Evolutionary conservation across 2,329 filamentous ascomycete genomes (phyloP).

Genomic region (Talaromyces sp.): DNA sequence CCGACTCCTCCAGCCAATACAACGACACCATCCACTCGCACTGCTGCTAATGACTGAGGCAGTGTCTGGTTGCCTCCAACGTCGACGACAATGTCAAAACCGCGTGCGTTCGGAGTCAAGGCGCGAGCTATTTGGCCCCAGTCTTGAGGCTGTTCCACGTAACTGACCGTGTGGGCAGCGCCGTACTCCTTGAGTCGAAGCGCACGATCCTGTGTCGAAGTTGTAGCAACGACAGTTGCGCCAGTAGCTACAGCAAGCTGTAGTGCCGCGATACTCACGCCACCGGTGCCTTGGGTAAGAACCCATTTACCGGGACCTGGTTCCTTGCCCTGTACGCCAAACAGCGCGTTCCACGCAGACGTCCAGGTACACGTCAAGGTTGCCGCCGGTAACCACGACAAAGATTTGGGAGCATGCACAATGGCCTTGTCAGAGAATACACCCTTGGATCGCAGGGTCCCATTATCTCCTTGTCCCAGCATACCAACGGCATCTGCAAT

Average conservation of each 20-base stretch:
- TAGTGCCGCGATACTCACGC: constrained; percentile 49
- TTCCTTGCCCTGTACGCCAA: constrained; percentile 42
- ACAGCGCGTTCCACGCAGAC: constrained; percentile 59
- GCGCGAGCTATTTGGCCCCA: constrained; percentile 37
- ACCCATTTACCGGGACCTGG: constrained; percentile 50
- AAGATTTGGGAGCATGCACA: constrained; percentile 42
- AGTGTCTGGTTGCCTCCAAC: constrained; percentile 40
- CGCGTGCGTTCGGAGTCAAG: constrained; percentile 33
- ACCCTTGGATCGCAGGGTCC: constrained; percentile 45
- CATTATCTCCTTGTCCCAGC: constrained; percentile 45
- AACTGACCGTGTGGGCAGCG: constrained; percentile 42
- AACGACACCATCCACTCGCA: constrained; percentile 37
- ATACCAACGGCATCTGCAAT: not conserved
- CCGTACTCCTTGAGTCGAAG: constrained; percentile 47
- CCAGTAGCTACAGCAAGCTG: constrained; percentile 45
- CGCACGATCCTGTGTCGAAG: constrained; percentile 49
- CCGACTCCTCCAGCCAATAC: constrained; percentile 28
- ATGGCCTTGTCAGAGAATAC: constrained; percentile 47
- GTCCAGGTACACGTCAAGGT: constrained; percentile 25
- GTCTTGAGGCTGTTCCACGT: constrained; percentile 32
- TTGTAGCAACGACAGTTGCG: constrained; percentile 51
- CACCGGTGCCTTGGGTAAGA: constrained; percentile 53
- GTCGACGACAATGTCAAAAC: constrained; percentile 40
- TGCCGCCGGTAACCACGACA: constrained; percentile 33
- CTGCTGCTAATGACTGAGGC: constrained; percentile 35